These are phyloP conservation scores for Pterocarpus santalinus DNA, from an alignment of 306 rosid species.

Conservation along the genomic window DNA sequence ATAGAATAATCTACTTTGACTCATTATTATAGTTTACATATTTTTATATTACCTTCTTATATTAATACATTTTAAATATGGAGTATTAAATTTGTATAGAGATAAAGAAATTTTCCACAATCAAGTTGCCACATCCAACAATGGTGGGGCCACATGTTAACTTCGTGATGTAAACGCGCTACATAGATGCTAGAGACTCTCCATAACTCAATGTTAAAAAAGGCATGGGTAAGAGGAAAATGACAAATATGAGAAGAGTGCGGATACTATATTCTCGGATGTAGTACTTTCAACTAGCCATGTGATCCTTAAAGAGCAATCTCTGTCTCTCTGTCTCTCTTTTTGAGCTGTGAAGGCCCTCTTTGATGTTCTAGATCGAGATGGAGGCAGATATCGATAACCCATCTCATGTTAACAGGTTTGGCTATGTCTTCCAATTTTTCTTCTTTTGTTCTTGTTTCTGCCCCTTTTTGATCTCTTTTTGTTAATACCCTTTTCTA, in stretches of 20 bases:
- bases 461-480: neutral
- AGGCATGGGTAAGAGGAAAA: neutral
- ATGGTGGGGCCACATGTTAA: neutral
- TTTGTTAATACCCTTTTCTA: neutral
- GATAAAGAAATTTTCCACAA: no score
- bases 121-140: neutral
- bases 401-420: constrained; percentile 62
- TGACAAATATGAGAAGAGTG: neutral
- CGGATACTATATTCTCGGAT: constrained; percentile 7
- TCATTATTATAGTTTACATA: no score
- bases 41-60: no score
- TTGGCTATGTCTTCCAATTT: neutral
- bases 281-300: neutral
- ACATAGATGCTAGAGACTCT: neutral
- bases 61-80: no score
- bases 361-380: constrained; percentile 41
- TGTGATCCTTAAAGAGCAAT: neutral
- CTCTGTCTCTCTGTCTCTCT: constrained; percentile 1
- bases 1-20: no score
- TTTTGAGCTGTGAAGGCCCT: constrained; percentile 1
- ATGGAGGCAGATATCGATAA: constrained; percentile 47
- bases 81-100: no score
- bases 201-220: neutral
- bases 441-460: neutral
- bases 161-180: constrained; percentile 6